Evolutionary conservation across 2,329 filamentous ascomycete species (phyloP), one percentile per base, ranked within the genome.

Genomic region (Diplodia seriata): DNA sequence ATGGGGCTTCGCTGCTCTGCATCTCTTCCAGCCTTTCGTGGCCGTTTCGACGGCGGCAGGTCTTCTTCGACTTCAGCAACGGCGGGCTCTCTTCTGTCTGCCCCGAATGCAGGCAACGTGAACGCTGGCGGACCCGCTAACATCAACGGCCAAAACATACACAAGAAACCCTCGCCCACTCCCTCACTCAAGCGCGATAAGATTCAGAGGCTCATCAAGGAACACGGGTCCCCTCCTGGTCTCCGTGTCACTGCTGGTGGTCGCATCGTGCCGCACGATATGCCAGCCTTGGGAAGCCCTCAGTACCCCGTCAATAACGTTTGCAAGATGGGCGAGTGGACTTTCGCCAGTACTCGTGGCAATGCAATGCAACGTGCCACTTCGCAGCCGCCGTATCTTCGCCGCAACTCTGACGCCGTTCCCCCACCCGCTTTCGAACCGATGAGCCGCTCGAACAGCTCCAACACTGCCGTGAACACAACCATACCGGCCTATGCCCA

Each of bases 181-280:
- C 82, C 83, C 14, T 85, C 83, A 1, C 74, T 85, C 73, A 84
- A 84, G 74, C 79, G 80, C 51, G 81, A 80, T 65, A 84, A 83
- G 70, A 82, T 80, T 14, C 82, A 84, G 71, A 79, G 77, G 51
- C 79, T 85, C 51, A 80, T 85, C 73, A 83, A 84, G 70, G 80
- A 82, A 69, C 83, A 85, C 76, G 83, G 83, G 66, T 85, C 83
- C 47, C 83, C 83, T 43, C 81, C 81, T 26, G 81, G 83, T 68
- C 75, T 85, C 67, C 81, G 83, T 68, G 83, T 85, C 53, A 85
- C 83, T 59, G 83, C 83, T 69, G 83, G 83, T 49, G 83, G 83
- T n/a, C 80, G 82, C 20, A 81, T 85, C 69, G 83, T 85, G n/a
- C 82, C 83, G 15, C 83, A 79, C 63, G 83, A 80, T 68, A 73